A percentile compares a stretch with the other conserved stretches of the same genome.
phyloP scores from a whole-genome alignment of 345 rosid genomes.

The Hevea brasiliensis region DNA sequence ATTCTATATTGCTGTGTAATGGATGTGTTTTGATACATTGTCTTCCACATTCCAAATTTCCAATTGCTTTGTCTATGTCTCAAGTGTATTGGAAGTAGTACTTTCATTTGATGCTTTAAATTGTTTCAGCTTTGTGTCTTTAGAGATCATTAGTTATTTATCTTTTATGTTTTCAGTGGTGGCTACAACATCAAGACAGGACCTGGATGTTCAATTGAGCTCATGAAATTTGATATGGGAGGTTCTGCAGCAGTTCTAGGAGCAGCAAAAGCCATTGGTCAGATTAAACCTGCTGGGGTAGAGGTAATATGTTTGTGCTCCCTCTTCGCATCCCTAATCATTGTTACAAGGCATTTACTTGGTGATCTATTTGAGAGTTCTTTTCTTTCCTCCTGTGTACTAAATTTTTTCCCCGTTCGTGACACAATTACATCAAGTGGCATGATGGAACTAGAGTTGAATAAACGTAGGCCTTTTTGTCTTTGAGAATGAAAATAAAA shows the following conservation, averaged over 20 bases:
- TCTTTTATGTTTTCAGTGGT: conserved; percentile 48
- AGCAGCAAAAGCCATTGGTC: conserved; percentile 92
- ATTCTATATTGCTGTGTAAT: background rate
- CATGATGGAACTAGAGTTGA: background rate
- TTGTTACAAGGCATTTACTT: background rate
- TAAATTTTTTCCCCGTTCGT: background rate
- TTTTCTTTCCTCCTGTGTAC: background rate
- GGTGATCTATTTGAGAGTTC: background rate
- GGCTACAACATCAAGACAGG: conserved; percentile 99
- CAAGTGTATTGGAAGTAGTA: background rate
- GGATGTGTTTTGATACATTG: background rate
- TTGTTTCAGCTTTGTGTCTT: background rate
- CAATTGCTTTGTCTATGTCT: background rate
- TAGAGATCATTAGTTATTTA: background rate
- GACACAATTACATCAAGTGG: background rate
- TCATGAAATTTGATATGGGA: conserved; percentile 92
- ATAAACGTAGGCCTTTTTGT: background rate
- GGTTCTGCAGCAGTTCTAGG: conserved; percentile 96
- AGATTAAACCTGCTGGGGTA: conserved; percentile 89
- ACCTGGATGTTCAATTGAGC: conserved; percentile 77
- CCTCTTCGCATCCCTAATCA: background rate
- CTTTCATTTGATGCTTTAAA: conserved; percentile 2
- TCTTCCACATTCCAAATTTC: background rate
- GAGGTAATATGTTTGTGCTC: conserved; percentile 51
- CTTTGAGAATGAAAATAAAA: background rate